Conservation (phyloP, 805 yeast species). For the Candida ponderosae region DNA sequence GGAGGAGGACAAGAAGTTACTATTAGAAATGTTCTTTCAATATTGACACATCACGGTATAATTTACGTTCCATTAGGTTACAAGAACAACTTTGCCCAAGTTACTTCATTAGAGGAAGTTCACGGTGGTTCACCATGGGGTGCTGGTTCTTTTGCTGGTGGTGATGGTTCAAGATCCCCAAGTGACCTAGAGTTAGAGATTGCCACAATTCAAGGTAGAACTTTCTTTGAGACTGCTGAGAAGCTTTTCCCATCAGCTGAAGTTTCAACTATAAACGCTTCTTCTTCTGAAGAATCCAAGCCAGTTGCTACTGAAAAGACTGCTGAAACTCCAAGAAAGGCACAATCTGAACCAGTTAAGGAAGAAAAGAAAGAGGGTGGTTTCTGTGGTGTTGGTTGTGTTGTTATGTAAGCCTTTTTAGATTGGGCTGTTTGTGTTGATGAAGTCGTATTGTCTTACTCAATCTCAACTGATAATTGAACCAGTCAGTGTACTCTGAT, state of each 20-base stretch:
- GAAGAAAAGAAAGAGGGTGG: conserved; percentile 18
- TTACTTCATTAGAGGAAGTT: conserved; percentile 52
- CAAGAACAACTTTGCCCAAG: conserved; percentile 43
- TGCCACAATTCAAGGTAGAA: conserved; percentile 60
- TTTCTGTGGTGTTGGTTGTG: conserved; percentile 21
- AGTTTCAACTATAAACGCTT: not conserved
- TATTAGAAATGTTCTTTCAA: conserved; percentile 47
- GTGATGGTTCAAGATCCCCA: conserved; percentile 70
- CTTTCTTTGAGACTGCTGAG: conserved; percentile 42
- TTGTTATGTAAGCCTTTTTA: conserved; percentile 18
- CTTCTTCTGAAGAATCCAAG: conserved; percentile 13
- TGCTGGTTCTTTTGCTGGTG: conserved; percentile 71
- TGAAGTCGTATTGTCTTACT: too few relatives aligned
- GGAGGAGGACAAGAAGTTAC: conserved; percentile 81
- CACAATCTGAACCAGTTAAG: conserved; percentile 6
- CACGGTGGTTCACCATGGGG: conserved; percentile 90
- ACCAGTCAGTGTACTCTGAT: too few relatives aligned
- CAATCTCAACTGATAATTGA: too few relatives aligned
- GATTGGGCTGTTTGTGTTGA: not conserved
- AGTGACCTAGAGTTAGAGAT: conserved; percentile 53
- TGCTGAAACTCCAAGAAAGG: not conserved
- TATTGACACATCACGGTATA: conserved; percentile 70
- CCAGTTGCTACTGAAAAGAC: conserved; percentile 4
- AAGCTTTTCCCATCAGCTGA: conserved; percentile 16
- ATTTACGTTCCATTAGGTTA: conserved; percentile 74